Evolutionary conservation across 108 stramenopile genomes (phyloP).

Genomic region (Skeletonema menzelii): DNA sequence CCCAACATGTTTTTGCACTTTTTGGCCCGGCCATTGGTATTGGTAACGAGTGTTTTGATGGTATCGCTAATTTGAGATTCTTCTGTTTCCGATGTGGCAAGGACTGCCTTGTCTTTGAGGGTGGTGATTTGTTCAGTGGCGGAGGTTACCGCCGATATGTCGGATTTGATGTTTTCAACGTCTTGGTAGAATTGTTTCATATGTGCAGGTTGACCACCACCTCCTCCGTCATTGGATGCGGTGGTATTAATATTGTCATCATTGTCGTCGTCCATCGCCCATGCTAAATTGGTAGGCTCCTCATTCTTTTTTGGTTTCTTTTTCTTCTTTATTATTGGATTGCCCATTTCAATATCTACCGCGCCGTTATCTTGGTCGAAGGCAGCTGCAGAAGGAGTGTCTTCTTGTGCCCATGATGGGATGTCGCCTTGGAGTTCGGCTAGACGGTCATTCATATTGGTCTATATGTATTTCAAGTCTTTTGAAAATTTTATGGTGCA

Average conservation of each 20-base stretch:
- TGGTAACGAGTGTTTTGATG: conserved; percentile 66
- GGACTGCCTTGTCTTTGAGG: conserved; percentile 78
- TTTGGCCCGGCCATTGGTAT: conserved; percentile 84
- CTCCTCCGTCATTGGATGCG: conserved; percentile 10
- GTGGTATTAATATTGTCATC: neutral
- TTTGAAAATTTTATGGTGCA: no score
- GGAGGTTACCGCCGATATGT: conserved; percentile 68
- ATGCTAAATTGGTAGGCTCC: conserved; percentile 11
- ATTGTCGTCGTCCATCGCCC: conserved; percentile 12
- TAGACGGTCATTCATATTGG: conserved; percentile 84
- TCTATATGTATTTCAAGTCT: no score
- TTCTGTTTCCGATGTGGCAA: conserved; percentile 77
- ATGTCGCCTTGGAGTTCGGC: conserved; percentile 61
- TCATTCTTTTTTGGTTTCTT: conserved; percentile 3
- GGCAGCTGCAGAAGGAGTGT: neutral
- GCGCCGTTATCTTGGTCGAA: conserved; percentile 41
- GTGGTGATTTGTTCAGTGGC: conserved; percentile 71
- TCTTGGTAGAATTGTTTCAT: conserved; percentile 87
- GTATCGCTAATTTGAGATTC: conserved; percentile 69
- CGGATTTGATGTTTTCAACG: conserved; percentile 80
- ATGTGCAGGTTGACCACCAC: conserved; percentile 48
- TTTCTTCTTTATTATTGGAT: conserved; percentile 3
- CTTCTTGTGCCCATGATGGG: conserved; percentile 72
- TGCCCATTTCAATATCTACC: conserved; percentile 67
- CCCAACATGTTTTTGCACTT: conserved; percentile 77